A percentile compares a stretch with the other conserved stretches of the same genome.
phyloP scores from a whole-genome alignment of 116 monocot species.

The Iris pallida region DNA sequence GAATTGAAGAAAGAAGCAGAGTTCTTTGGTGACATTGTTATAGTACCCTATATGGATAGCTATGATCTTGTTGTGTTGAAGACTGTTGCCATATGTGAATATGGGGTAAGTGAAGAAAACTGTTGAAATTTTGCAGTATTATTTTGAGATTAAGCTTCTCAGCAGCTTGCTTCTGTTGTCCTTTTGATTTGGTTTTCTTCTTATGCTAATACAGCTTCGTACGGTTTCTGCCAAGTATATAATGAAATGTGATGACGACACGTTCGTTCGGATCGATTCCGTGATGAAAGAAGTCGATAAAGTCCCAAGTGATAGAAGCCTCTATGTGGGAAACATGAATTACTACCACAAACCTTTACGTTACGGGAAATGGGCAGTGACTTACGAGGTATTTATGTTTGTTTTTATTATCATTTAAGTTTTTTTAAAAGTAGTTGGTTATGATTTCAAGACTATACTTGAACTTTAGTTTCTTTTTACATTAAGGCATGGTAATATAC shows the following conservation, averaged over 20 bases:
- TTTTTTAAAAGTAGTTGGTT: too few species aligned
- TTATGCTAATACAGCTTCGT: constrained; percentile 10
- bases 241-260: constrained; percentile 47
- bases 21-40: constrained; percentile 65
- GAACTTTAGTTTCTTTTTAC: too few species aligned
- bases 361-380: constrained; percentile 33
- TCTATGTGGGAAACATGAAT: constrained; percentile 40
- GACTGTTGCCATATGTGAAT: constrained; percentile 63
- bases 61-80: constrained; percentile 73
- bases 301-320: constrained; percentile 17
- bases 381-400: constrained; percentile 26
- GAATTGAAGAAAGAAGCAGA: constrained; percentile 64
- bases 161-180: neutral
- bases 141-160: neutral
- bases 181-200: neutral
- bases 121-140: neutral
- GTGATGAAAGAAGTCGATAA: constrained; percentile 27
- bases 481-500: too few species aligned
- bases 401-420: too few species aligned
- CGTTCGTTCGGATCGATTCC: constrained; percentile 30
- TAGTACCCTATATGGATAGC: constrained; percentile 61
- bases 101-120: constrained; percentile 36
- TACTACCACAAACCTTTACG: constrained; percentile 34
- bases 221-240: constrained; percentile 28
- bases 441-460: too few species aligned